These are phyloP conservation scores for Komagataella pastoris DNA, from an alignment of 805 yeast species.

Conservation along the genomic window DNA sequence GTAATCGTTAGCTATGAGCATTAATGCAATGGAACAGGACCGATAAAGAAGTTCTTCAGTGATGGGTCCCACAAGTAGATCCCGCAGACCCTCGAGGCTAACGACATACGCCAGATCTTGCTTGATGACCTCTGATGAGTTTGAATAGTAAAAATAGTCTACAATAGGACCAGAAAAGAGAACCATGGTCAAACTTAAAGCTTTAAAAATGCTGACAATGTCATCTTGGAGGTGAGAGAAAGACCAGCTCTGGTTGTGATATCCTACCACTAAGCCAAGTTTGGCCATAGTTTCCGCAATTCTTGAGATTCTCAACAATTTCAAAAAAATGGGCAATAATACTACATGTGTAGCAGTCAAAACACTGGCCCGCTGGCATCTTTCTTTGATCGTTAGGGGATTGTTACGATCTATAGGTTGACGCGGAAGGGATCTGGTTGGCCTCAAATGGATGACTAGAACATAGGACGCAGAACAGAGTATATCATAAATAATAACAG, in stretches of 20 bases:
- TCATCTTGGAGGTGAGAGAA: neutral
- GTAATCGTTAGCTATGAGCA: neutral
- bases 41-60: slow-evolving; percentile 71
- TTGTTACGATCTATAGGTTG: neutral
- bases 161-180: neutral
- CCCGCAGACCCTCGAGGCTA: slow-evolving; percentile 31
- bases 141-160: slow-evolving; percentile 3
- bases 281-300: neutral
- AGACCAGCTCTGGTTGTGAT: neutral
- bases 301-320: neutral
- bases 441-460: neutral
- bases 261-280: neutral
- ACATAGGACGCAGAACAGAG: neutral
- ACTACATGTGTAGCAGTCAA: neutral
- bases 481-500: neutral
- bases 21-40: slow-evolving; percentile 21
- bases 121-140: neutral
- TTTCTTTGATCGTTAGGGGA: neutral
- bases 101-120: slow-evolving; percentile 3
- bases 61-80: slow-evolving; percentile 56
- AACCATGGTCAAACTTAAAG: neutral
- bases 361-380: neutral
- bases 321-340: neutral
- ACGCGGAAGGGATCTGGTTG: neutral
- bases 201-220: neutral